Evolutionary conservation across 768 basidiomycete genomes (phyloP).

Genomic region (Tulasnella sp.): DNA sequence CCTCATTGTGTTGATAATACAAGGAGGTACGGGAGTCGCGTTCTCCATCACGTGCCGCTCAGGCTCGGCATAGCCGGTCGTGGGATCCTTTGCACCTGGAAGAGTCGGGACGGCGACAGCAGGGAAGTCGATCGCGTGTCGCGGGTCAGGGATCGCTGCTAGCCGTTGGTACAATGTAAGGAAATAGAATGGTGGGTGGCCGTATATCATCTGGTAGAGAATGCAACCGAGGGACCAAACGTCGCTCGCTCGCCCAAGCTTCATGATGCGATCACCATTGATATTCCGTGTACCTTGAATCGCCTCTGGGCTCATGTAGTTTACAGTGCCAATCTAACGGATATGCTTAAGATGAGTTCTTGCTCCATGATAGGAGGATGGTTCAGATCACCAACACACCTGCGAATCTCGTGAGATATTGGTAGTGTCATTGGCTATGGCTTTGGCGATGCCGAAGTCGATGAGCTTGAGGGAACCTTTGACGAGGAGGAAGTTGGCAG

Average conservation of each 20-base stretch:
- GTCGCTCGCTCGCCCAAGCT: constrained; percentile 82
- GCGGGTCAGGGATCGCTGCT: constrained; percentile 79
- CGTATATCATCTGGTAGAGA: constrained; percentile 97
- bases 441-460: constrained; percentile 99
- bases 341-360: background rate
- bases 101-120: constrained; percentile 49
- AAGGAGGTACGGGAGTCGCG: constrained; percentile 48
- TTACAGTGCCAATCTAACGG: constrained; percentile 81
- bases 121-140: constrained; percentile 73
- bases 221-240: constrained; percentile 98
- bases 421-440: constrained; percentile 96
- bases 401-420: constrained; percentile 96
- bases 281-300: constrained; percentile 43
- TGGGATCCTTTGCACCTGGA: constrained; percentile 23
- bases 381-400: constrained; percentile 34
- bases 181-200: constrained; percentile 83
- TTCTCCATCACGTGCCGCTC: constrained; percentile 32
- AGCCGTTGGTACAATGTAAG: constrained; percentile 80
- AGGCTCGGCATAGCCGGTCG: constrained; percentile 51
- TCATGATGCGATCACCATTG: constrained; percentile 16
- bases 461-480: constrained; percentile 93
- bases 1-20: constrained; percentile 75
- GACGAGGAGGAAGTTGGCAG: constrained; percentile 96
- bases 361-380: background rate
- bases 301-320: constrained; percentile 98